Percentiles rank a stretch among this genome's conserved stretches.
Evolutionary conservation across 805 yeast genomes (phyloP).

Genomic region (Peterozyma xylosa): DNA sequence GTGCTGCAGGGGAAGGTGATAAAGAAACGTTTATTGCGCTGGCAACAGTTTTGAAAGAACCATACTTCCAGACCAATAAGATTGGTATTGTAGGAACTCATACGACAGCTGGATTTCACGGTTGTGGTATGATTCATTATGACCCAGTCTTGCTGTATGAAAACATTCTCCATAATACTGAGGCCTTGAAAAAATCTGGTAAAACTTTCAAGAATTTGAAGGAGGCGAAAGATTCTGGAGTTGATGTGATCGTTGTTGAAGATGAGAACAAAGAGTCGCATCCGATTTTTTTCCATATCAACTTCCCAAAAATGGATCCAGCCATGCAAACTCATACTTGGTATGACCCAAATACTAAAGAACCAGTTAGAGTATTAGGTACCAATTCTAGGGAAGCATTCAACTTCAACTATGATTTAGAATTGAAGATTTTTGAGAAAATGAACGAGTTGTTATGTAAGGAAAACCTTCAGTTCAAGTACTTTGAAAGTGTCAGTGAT

Average conservation of each 20-base stretch:
- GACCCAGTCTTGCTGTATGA: slow-evolving; percentile 38
- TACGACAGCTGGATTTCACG: slow-evolving; percentile 25
- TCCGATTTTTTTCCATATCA: slow-evolving; percentile 40
- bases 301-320: slow-evolving; percentile 50
- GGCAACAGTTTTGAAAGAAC: slow-evolving; percentile 36
- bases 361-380: slow-evolving; percentile 25
- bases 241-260: slow-evolving; percentile 40
- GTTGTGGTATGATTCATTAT: slow-evolving; percentile 52
- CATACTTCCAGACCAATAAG: slow-evolving; percentile 39
- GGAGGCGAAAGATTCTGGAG: too few relatives aligned
- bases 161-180: slow-evolving; percentile 17
- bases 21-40: slow-evolving; percentile 62
- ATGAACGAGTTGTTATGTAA: slow-evolving; percentile 33
- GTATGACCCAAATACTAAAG: slow-evolving; percentile 18
- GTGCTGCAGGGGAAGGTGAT: slow-evolving; percentile 63
- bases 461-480: slow-evolving; percentile 14
- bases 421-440: slow-evolving; percentile 48
- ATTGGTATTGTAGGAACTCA: slow-evolving; percentile 38
- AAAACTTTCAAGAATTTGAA: too few relatives aligned
- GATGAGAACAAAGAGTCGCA: slow-evolving; percentile 16
- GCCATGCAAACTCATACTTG: slow-evolving; percentile 9
- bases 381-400: slow-evolving; percentile 15
- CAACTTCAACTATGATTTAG: slow-evolving; percentile 42
- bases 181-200: slow-evolving; percentile 18
- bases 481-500: slow-evolving; percentile 9